Base-by-base conservation (phyloP, 495 filamentous ascomycete genomes). In the Cercophora samala region DNA sequence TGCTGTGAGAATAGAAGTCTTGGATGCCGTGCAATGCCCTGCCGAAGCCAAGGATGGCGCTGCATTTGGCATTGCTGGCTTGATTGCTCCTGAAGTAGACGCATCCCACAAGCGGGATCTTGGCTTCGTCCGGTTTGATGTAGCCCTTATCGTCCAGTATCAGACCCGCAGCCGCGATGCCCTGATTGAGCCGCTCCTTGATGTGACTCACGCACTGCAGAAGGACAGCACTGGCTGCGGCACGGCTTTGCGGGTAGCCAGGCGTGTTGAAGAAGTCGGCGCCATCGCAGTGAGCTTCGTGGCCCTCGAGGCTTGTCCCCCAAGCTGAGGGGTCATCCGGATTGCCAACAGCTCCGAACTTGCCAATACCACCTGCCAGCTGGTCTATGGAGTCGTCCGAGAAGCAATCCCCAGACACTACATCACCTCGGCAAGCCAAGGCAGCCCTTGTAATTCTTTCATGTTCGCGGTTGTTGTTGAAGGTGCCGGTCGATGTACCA, bases 11-110 rank as follows among this genome's bases (percentile, higher is more conserved):
- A 32, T 61, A 61, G 21, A 61, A 61, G 13, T 61, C 59, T 24
- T 61, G 59, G 23, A 61, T 32, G 6, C 59, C 59, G 13, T 61
- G 59, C 19, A 61, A 32, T 5, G 59, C 59, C 13, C 59, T 21
- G n/a, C 59, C 59, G 59, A 61, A 61, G 22, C 59, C 59, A 9
- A 29, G 23, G 9, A 61, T 25, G 9, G 59, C 59, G 25, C 17
- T n/a, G 24, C 59, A 61, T 32, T 61, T 61, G 22, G 59, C 59
- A 32, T 32, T 61, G 59, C 59, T 61, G 59, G 59, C 26, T n/a
- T 18, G 17, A 2, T 32, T n/a, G 59, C 11, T 32, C 9, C 59
- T 61, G 56, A 24, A 25, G 13, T n/a, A 60, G 58, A 24, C 22
- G 58, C 58, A 60, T 2, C 58, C 58, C n/a, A 21, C 24, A 5